A percentile compares a stretch with the other conserved stretches of the same genome.
These are phyloP conservation scores for Arthrobotrys sinensis DNA, from an alignment of 2,329 filamentous ascomycete genomes.

Conservation along the genomic window DNA sequence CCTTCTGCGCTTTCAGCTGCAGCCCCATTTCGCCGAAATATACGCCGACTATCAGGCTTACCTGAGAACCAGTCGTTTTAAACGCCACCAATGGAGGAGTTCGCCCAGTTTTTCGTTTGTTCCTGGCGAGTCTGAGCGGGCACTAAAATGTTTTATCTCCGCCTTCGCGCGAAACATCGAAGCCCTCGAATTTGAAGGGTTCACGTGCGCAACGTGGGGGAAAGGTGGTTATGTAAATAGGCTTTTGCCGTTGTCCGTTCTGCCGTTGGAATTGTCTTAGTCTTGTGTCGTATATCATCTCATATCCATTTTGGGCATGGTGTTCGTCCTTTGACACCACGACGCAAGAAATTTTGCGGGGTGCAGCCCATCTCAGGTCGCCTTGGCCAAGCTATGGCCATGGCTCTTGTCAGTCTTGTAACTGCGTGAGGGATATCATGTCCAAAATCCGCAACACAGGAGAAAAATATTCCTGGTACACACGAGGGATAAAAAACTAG, in stretches of 20 bases:
- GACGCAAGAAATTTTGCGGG: conserved; percentile 6
- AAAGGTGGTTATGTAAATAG: conserved; percentile 1
- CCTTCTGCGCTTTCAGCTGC: not conserved
- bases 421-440: conserved; percentile 24
- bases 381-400: not conserved
- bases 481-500: no score
- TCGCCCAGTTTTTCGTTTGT: conserved; percentile 25
- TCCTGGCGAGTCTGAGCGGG: conserved; percentile 24
- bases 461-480: not conserved
- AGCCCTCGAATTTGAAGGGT: conserved; percentile 1
- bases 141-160: conserved; percentile 39
- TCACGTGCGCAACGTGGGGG: conserved; percentile 10
- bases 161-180: conserved; percentile 12
- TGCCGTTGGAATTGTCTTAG: conserved; percentile 1
- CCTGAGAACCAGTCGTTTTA: conserved; percentile 7
- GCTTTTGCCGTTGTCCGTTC: conserved; percentile 5
- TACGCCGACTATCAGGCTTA: conserved; percentile 15
- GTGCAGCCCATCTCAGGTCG: conserved; percentile 6
- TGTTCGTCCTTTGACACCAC: conserved; percentile 5
- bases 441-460: not conserved
- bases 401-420: no score
- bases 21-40: conserved; percentile 14
- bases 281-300: conserved; percentile 12
- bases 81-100: conserved; percentile 44
- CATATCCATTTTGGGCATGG: conserved; percentile 22